Evolutionary conservation across 805 yeast species (phyloP), one percentile per base, ranked within the genome.

Genomic region (Zygosaccharomyces pseudorouxii): DNA sequence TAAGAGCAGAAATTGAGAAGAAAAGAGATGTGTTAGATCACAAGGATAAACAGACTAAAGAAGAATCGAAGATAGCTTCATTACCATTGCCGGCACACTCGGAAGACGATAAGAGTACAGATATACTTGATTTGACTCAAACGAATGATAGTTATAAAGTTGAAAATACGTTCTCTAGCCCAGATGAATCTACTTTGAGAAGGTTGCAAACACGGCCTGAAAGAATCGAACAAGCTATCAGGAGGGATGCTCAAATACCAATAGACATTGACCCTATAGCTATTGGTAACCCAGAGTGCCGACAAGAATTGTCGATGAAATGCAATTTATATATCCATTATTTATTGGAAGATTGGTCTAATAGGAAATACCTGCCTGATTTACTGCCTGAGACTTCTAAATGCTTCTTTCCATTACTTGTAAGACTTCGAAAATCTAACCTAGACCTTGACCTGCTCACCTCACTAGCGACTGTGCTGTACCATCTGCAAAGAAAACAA

Each of bases 381-480:
- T 49, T 77, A 10, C 50, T 77, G 0, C 48, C 56, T 2, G 81
- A 80, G 35, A 79, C 84, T 2, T 76, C 76, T 56, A 65, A 58
- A 45, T 68, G 76, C 52, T 56, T 82, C 23, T 70, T 76, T 35
- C 82, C 84, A 3, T 57, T 77, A 36, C 60, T 88, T 33, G 78
- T 80, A 2, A 68, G 72, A 50, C 70, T 89, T 18, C 71, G 88
- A 5, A 70, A 74, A 25, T 56, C 62, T 7, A 56, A 61, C 1
- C 53, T 82, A 1, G 61, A 67, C 1, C 23, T 45, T 1, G 78
- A 77, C 31, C 61, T 74, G 58, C 63, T 80, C 37, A 75, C 76
- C 0, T 76, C 86, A 0, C 65, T 89, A 28, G 69, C 81, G 3
- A 82, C 87, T 0, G 76, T 86, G 1, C 55, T 84, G 7, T 72